Base-by-base conservation (phyloP, 192 early-diverging fungal species). In the Pilaira anomala region DNA sequence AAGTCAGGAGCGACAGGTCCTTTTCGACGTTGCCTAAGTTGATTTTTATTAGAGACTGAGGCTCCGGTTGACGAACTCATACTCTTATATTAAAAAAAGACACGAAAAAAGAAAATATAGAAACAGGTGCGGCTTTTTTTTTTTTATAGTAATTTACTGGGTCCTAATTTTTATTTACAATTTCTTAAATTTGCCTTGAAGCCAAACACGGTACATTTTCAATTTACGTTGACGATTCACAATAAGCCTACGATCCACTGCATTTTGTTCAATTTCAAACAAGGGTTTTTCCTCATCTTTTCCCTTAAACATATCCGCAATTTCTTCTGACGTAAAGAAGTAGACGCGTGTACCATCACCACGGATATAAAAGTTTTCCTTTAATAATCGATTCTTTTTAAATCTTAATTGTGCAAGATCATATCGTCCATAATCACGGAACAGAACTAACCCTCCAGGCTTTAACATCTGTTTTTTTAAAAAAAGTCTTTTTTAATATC, bases 161-260 rank as follows among this genome's bases (percentile, higher is more conserved):
- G 33, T 36, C 33, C 11, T 36, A 36, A 36, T 19, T 12, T 26
- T 19, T 36, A 30, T 18, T 48, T 18, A 66, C 7, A 64, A 29
- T 29, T 94, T 97, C 53, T 88, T 76, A 75, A 97, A 96, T 80
- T 98, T 98, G 29, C 89, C 94, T 75, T 99, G 98, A 24, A 98
- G 72, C 97, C 97, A 99, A 7, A 91, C 84, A 3, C 97, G 80
- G 76, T 96, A 96, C 98, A 99, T 99, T 69, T 96, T 97, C 29
- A 98, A 76, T 78, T 97, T 88, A 42, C 85, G 71, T 63, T 84
- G 72, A 44, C 98, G 81, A 75, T 99, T 98, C 46, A 98, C 94
- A 16, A 99, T 78, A 68, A 99, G 74, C 24, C 97, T 77, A 33
- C 93, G 79, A 63, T 98, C 98, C 0, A 96, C 86, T 13, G 87